Percentiles rank a stretch among this genome's conserved stretches.
phyloP scores from a whole-genome alignment of 495 filamentous ascomycete genomes.

The Echria macrotheca region DNA sequence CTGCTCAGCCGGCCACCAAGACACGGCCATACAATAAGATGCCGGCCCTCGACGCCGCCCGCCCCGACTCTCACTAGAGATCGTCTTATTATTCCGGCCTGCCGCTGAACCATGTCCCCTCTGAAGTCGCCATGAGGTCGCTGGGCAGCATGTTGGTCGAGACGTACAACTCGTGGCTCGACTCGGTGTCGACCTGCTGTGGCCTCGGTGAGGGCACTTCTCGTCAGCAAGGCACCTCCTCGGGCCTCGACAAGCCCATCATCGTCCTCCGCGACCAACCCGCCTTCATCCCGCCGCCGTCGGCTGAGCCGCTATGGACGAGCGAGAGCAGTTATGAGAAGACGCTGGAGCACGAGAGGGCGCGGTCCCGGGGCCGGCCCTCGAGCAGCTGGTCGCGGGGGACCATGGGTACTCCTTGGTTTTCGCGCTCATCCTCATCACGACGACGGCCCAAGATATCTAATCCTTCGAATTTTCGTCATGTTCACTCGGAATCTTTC shows the following conservation, averaged over 20 bases:
- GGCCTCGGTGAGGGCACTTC: constrained; percentile 34
- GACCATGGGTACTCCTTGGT: constrained; percentile 28
- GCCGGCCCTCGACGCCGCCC: constrained; percentile 9
- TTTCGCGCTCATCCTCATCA: constrained; percentile 30
- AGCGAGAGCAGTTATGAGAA: constrained; percentile 24
- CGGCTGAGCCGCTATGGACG: constrained; percentile 26
- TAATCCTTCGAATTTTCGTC: constrained; percentile 44
- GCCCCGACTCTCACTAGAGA: neutral
- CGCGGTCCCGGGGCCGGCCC: constrained; percentile 24
- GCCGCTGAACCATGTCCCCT: constrained; percentile 1
- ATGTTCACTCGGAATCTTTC: constrained; percentile 44
- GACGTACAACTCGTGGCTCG: constrained; percentile 36
- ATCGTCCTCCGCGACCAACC: constrained; percentile 38
- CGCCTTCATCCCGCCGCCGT: constrained; percentile 29
- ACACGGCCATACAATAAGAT: constrained; percentile 19
- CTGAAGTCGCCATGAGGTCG: constrained; percentile 27
- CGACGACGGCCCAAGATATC: constrained; percentile 43
- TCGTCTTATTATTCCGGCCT: neutral
- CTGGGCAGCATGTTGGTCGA: constrained; percentile 37
- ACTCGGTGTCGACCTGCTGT: constrained; percentile 39
- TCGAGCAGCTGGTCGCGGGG: constrained; percentile 29
- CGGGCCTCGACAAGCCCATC: constrained; percentile 27
- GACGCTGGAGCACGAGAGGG: constrained; percentile 27
- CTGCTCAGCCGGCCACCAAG: constrained; percentile 1
- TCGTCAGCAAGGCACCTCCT: no score